Conservation (phyloP, 352 stramenopile species). For the Pythium sp. region DNA sequence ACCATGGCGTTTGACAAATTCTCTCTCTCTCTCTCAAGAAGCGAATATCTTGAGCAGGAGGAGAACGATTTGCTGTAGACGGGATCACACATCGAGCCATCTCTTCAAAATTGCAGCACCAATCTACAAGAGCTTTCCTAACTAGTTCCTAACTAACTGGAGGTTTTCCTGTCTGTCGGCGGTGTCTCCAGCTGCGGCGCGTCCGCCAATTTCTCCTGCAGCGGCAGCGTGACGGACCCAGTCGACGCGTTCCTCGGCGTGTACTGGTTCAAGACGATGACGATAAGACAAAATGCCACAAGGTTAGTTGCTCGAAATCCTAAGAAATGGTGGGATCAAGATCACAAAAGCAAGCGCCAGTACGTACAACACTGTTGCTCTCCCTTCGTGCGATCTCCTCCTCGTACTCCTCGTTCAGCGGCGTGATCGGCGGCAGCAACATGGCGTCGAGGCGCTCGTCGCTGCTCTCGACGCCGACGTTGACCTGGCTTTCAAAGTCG, state of each 20-base stretch:
- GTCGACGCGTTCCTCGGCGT: slow-evolving; percentile 5
- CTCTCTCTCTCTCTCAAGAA: no score
- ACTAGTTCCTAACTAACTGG: not conserved
- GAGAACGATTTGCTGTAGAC: no score
- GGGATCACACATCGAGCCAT: no score
- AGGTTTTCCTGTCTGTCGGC: not conserved
- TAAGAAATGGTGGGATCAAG: not conserved
- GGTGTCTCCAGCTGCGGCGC: not conserved
- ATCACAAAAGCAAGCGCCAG: not conserved
- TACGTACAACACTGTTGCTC: slow-evolving; percentile 36
- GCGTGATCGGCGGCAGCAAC: slow-evolving; percentile 21
- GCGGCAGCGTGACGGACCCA: not conserved
- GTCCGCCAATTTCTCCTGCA: not conserved
- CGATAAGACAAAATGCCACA: not conserved
- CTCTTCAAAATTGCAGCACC: no score
- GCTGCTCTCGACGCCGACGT: slow-evolving; percentile 20
- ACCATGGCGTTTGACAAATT: no score
- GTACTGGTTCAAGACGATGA: slow-evolving; percentile 4
- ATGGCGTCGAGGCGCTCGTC: slow-evolving; percentile 10
- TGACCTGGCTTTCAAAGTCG: slow-evolving; percentile 36
- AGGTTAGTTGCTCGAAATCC: not conserved
- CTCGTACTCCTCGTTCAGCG: slow-evolving; percentile 57
- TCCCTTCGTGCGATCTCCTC: slow-evolving; percentile 61
- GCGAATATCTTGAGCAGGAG: no score
- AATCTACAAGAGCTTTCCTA: not conserved